Evolutionary conservation across 2,329 filamentous ascomycete species (phyloP).

Genomic region (Claviceps sp.): DNA sequence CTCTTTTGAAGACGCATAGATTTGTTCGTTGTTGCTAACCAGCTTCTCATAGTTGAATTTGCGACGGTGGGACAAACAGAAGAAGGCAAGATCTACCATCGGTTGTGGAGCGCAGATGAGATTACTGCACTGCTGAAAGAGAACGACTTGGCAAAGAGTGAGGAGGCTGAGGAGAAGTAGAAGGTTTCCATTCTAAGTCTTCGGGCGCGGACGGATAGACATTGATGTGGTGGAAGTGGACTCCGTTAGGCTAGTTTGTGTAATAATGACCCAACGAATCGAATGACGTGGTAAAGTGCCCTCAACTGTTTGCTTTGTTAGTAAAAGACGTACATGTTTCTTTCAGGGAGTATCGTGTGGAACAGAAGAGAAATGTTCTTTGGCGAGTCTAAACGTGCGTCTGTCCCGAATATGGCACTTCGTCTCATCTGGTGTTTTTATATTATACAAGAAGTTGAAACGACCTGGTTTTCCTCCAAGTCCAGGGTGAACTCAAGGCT

Average conservation of each 20-base stretch:
- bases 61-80: conserved; percentile 94
- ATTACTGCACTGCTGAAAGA: conserved; percentile 90
- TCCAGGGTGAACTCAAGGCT: neutral
- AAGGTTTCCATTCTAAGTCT: neutral
- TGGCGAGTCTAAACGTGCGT: neutral
- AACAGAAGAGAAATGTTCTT: neutral
- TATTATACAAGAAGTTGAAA: neutral
- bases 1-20: neutral
- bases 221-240: conserved; percentile 4
- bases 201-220: conserved; percentile 4
- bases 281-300: neutral
- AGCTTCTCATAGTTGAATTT: conserved; percentile 62
- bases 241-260: conserved; percentile 4
- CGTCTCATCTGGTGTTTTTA: neutral
- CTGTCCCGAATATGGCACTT: neutral
- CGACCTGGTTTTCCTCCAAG: neutral
- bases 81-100: conserved; percentile 94
- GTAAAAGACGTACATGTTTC: neutral
- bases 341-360: neutral
- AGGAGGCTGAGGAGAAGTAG: conserved; percentile 55
- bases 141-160: conserved; percentile 84
- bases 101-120: conserved; percentile 92
- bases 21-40: conserved; percentile 7
- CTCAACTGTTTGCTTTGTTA: neutral
- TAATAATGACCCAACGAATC: conserved; percentile 9